phyloP scores from a whole-genome alignment of 441 rosid genomes.

The Adansonia gregorii region DNA sequence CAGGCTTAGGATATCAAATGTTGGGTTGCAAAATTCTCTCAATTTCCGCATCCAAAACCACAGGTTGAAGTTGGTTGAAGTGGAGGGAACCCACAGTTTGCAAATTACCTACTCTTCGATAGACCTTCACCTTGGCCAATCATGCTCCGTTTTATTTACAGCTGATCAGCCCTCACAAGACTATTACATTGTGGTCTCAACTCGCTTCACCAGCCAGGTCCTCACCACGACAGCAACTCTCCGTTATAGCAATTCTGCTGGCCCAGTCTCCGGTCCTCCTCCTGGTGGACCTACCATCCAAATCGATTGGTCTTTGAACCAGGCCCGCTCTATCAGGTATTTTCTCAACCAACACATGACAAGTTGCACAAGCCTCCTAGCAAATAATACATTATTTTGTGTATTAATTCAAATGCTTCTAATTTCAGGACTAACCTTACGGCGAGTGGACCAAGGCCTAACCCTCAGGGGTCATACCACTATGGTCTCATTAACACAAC shows the following conservation, averaged over 20 bases:
- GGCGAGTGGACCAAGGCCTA: slow-evolving; percentile 98
- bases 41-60: slow-evolving; percentile 90
- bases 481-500: slow-evolving; percentile 83
- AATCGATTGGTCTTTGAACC: slow-evolving; percentile 84
- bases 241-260: slow-evolving; percentile 76
- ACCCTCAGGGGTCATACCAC: slow-evolving; percentile 98
- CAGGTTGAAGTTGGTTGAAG: slow-evolving; percentile 80
- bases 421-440: slow-evolving; percentile 80
- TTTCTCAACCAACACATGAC: neutral
- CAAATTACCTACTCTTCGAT: slow-evolving; percentile 72
- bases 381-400: neutral
- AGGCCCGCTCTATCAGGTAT: slow-evolving; percentile 88
- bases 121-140: slow-evolving; percentile 90
- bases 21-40: slow-evolving; percentile 72
- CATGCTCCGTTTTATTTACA: slow-evolving; percentile 76
- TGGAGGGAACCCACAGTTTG: slow-evolving; percentile 88
- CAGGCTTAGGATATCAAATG: slow-evolving; percentile 87
- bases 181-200: slow-evolving; percentile 82
- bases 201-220: slow-evolving; percentile 66
- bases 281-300: slow-evolving; percentile 86
- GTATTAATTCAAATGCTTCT: neutral
- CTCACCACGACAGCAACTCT: slow-evolving; percentile 69
- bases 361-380: neutral
- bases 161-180: slow-evolving; percentile 83
- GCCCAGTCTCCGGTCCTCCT: slow-evolving; percentile 63